Evolutionary conservation across 176 grass and related monocot genomes (phyloP), one percentile per base, ranked within the genome.

Genomic region (Oryza nivara): DNA sequence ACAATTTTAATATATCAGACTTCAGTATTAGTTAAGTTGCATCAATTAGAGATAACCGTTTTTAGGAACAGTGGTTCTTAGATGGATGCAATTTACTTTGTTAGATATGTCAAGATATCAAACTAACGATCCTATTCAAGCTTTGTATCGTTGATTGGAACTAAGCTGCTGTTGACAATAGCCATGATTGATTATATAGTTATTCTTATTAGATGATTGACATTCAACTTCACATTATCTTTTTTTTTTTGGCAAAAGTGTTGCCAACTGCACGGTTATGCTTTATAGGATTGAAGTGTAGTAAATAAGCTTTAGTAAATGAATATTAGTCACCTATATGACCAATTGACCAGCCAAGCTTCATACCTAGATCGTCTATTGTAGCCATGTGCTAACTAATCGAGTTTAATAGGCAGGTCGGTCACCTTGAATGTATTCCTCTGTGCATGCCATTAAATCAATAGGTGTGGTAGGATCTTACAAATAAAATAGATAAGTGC

Each of bases 121-220:
- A 58, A 67, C 74, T 26, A 63, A 63, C 23, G 7, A 22, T 63
- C n/a, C 25, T 40, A 41, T 41, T 40, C 63, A 4, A 38, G 19
- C 82, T 23, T 85, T 35, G 19, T 32, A 58, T 54, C 20, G 19
- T 73, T 51, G 26, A 40, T 73, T 68, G 41, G 47, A 67, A 86
- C 22, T 43, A 43, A 32, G 16, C 74, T 0, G 51, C 0, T 70
- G 70, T 32, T 16, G n/a, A 48, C 75, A 40, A 70, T 49, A 85
- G 41, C 20, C n/a, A 19, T 70, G 15, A 43, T 64, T 43, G 22
- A 9, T 25, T 35, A 76, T 4, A 58, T 58, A 44, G 84, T 10
- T 64, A 25, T 61, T 19, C 11, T 9, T 72, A 77, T 9, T 72
- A 77, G 9, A 48, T 45, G 65, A 77, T 32, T 77, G 13, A 20